These are phyloP conservation scores for Tylopilus sp. DNA, from an alignment of 768 basidiomycete species.

Conservation along the genomic window DNA sequence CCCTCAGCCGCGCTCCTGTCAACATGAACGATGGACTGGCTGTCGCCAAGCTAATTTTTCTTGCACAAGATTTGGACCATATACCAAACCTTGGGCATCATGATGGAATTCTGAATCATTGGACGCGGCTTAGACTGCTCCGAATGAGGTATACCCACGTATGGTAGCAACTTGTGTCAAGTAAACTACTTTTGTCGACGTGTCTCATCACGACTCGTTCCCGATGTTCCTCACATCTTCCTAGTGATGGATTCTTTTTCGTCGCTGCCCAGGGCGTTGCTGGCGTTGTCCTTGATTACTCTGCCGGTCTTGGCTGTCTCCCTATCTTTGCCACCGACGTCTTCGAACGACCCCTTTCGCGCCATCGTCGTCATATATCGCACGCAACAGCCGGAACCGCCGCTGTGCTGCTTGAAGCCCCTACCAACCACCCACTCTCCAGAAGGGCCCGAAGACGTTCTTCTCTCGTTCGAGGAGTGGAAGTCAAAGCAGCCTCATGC, in stretches of 20 bases:
- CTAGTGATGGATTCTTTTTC: constrained; percentile 8
- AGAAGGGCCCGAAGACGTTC: constrained; percentile 52
- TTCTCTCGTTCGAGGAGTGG: constrained; percentile 89
- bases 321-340: constrained; percentile 31
- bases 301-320: constrained; percentile 30
- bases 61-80: no score
- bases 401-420: constrained; percentile 68
- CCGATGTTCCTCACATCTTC: constrained; percentile 5
- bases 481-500: constrained; percentile 61
- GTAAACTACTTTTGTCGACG: background rate
- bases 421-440: constrained; percentile 33
- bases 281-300: constrained; percentile 32
- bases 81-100: no score
- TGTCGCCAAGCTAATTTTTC: no score
- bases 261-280: constrained; percentile 15
- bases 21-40: no score
- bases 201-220: constrained; percentile 6
- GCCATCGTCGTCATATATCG: constrained; percentile 49
- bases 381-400: constrained; percentile 44
- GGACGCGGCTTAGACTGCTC: background rate
- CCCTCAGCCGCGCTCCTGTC: no score
- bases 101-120: background rate
- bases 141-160: background rate
- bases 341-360: constrained; percentile 58
- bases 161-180: background rate